Base-by-base conservation (phyloP, 306 rosid species). In the Dryas octopetala region DNA sequence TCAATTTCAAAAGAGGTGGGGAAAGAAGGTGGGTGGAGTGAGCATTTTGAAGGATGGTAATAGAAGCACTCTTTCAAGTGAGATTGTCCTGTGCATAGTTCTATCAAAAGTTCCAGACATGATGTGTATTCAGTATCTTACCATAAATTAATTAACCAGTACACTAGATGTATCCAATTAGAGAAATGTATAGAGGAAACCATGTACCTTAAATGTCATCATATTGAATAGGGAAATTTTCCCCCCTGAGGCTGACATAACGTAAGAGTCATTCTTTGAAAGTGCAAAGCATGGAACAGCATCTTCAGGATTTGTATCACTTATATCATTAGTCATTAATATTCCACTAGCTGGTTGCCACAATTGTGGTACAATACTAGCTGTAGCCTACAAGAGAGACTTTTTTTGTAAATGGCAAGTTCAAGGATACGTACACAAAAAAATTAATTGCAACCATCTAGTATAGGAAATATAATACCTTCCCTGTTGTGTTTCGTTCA, bases 281-380 rank as follows among this genome's bases (percentile, higher is more conserved):
- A 96, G 97, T 3, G 99, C 99, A 88, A 96, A 96, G 84, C 99
- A 96, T 19, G 99, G 81, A 62, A 92, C 97, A 50, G 96, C 94
- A 57, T 96, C 99, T 83, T 96, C 99, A 15, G 98, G 92, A 85
- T 88, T 96, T 71, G 96, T 86, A 74, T 92, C 97, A 61, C 93
- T 85, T 67, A 84, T 89, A 82, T 96, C 99, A 41, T 96, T 96
- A 63, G 99, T 92, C 99, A 96, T 96, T 79, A 96, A 78, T 86
- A 92, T 92, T 80, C 99, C 99, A 79, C 99, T 96, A 51, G 96
- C 4, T 65, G 99, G 99, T 82, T 96, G 98, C 99, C 99, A 96
- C 26, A 96, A 83, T 75, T 90, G 98, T 47, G 99, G 99, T 55
- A 65, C 82, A 76, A 83, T 47, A 50, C 83, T 89, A 49, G 98